phyloP scores from a whole-genome alignment of 108 stramenopile species.

The Parietichytrium sp. region DNA sequence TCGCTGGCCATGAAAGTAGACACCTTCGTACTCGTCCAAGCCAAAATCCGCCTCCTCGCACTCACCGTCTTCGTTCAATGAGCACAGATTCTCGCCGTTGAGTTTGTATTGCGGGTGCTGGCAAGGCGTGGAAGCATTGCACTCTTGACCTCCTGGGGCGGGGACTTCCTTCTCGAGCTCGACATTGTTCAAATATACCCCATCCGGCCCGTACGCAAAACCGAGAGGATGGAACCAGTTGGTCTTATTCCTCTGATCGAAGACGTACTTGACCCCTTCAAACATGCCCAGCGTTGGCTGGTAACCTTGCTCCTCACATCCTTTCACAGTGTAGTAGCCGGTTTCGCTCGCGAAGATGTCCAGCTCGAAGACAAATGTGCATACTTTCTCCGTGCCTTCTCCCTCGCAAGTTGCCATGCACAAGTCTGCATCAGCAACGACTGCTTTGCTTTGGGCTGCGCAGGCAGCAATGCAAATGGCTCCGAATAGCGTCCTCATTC shows the following conservation, averaged over 20 bases:
- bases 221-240: slow-evolving; percentile 81
- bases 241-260: slow-evolving; percentile 62
- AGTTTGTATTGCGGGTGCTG: slow-evolving; percentile 79
- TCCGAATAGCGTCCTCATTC: too few species aligned
- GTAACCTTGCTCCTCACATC: slow-evolving; percentile 64
- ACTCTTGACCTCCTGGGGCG: slow-evolving; percentile 49
- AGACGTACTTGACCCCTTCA: slow-evolving; percentile 70
- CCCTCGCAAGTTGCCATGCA: slow-evolving; percentile 18
- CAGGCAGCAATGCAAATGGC: too few species aligned
- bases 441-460: too few species aligned
- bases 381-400: slow-evolving; percentile 43
- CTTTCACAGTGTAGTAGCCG: slow-evolving; percentile 76
- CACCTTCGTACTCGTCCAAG: slow-evolving; percentile 75
- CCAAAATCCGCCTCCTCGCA: slow-evolving; percentile 66
- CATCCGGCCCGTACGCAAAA: slow-evolving; percentile 81
- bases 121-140: slow-evolving; percentile 54
- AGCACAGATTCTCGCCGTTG: slow-evolving; percentile 63
- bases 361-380: slow-evolving; percentile 54
- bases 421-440: too few species aligned
- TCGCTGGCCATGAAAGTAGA: slow-evolving; percentile 70
- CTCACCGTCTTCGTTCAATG: slow-evolving; percentile 55
- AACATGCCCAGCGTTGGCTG: slow-evolving; percentile 77
- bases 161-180: slow-evolving; percentile 76
- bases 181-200: slow-evolving; percentile 73
- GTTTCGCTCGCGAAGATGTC: slow-evolving; percentile 56